Percentiles rank a stretch among this genome's conserved stretches.
Conservation (phyloP, 2,329 filamentous ascomycete genomes). For the Aspergillus carbonarius region DNA sequence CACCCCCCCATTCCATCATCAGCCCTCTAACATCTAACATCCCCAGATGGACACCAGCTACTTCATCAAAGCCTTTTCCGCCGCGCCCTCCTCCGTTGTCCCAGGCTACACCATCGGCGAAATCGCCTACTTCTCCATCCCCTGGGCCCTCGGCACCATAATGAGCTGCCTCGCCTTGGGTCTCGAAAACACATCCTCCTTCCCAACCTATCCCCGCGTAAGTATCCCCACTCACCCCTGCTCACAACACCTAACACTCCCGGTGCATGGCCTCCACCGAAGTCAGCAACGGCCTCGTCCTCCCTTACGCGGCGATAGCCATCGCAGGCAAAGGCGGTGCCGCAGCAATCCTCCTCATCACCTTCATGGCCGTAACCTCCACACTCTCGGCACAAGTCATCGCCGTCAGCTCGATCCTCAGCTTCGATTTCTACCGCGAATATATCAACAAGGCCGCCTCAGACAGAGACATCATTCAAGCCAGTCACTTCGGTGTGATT, state of each 20-base stretch:
- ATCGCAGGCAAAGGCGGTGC: constrained; percentile 43
- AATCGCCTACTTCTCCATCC: constrained; percentile 56
- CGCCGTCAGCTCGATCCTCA: constrained; percentile 55
- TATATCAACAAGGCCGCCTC: constrained; percentile 50
- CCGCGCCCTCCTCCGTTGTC: constrained; percentile 48
- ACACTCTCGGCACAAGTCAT: constrained; percentile 55
- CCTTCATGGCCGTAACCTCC: constrained; percentile 47
- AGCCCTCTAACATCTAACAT: background rate
- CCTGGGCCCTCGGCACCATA: constrained; percentile 54
- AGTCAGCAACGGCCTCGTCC: constrained; percentile 38
- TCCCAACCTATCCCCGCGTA: constrained; percentile 55
- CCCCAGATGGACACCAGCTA: constrained; percentile 53
- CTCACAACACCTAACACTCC: background rate
- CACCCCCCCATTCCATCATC: background rate
- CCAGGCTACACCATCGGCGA: constrained; percentile 55
- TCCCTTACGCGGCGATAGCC: constrained; percentile 41
- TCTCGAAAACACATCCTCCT: constrained; percentile 49
- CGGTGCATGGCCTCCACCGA: constrained; percentile 40
- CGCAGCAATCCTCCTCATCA: constrained; percentile 38
- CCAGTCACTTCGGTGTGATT: constrained; percentile 55
- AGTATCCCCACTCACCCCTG: constrained; percentile 4
- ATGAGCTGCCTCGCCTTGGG: constrained; percentile 52
- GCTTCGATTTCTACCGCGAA: constrained; percentile 55
- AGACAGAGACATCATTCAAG: constrained; percentile 52
- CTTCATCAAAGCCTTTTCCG: constrained; percentile 55